Percentiles rank a stretch among this genome's conserved stretches.
phyloP scores from a whole-genome alignment of 805 yeast genomes.

The Kregervanrija delftensis region DNA sequence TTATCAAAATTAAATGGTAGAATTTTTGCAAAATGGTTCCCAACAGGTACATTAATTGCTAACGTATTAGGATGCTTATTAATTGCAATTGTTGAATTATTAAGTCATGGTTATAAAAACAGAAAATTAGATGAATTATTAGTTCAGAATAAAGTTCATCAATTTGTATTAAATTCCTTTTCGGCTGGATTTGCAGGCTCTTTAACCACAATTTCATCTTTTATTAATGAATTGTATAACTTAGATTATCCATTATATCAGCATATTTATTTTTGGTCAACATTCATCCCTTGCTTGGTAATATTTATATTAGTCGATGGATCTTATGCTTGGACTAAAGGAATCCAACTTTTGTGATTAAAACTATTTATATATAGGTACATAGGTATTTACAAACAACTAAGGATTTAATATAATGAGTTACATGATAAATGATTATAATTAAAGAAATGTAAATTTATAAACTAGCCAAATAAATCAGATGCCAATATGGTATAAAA shows the following conservation, averaged over 20 bases:
- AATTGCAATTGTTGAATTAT: conserved; percentile 15
- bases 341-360: conserved; percentile 17
- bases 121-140: conserved; percentile 2
- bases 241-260: conserved; percentile 20
- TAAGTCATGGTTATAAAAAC: conserved; percentile 12
- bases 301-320: conserved; percentile 59
- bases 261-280: conserved; percentile 44
- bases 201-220: conserved; percentile 57
- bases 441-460: background rate
- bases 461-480: background rate
- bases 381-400: background rate
- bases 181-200: conserved; percentile 25
- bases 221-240: conserved; percentile 54
- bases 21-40: conserved; percentile 34
- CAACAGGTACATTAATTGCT: conserved; percentile 43
- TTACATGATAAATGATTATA: background rate
- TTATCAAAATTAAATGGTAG: conserved; percentile 44
- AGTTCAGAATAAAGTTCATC: conserved; percentile 11
- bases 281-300: conserved; percentile 42
- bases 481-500: conserved; percentile 46
- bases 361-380: background rate
- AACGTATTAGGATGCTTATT: conserved; percentile 22
- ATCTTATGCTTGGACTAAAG: conserved; percentile 62
- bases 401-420: no score
- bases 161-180: conserved; percentile 18